Evolutionary conservation across 2,329 filamentous ascomycete species (phyloP), one percentile per base, ranked within the genome.

Genomic region (Clonostachys sp.): DNA sequence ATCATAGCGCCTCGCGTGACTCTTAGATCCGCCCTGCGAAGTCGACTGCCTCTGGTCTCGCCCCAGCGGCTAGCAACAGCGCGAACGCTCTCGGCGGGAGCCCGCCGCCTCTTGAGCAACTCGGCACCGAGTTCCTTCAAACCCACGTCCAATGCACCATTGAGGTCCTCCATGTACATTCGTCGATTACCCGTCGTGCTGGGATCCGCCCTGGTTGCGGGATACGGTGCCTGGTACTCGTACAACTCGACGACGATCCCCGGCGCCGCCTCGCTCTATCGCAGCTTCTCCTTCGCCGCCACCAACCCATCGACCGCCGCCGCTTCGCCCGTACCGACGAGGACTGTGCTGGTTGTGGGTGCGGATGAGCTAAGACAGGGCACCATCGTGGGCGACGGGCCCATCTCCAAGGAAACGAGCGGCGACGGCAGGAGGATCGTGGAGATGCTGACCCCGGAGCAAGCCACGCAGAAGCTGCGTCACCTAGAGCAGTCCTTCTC

Each of bases 381-480:
- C 20, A 88, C 89, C 9, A 85, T 96, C 52, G 83, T 90, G 16
- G 89, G 88, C 50, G 88, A 95, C 59, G 87, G 84, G 7, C 91
- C 92, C 17, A 82, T 99, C 50, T 88, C 87, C 42, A 99, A 99
- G 71, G 81, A 88, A 58, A 90, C 87, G 5, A 87, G 91, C 68
- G 87, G 90, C 62, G 87, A 87, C 64, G 90, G 91, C 33, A 45
- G 40, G 45, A 89, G 87, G 61, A 86, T 96, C 34, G 75, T 99
- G 50, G 92, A 96, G 73, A 99, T 99, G 92, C 75, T 99, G 67
- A 95, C 89, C 12, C 88, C 92, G 1, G 92, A 96, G 50, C 91
- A 99, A 75, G 91, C 90, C 20, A 95, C 91, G 13, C 81, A 89
- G 60, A 95, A 92, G 72, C 72, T 99, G 59, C 81, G 94, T 56